These are phyloP conservation scores for Herpotrichia juniperi DNA, from an alignment of 2,329 filamentous ascomycete species.

Conservation along the genomic window DNA sequence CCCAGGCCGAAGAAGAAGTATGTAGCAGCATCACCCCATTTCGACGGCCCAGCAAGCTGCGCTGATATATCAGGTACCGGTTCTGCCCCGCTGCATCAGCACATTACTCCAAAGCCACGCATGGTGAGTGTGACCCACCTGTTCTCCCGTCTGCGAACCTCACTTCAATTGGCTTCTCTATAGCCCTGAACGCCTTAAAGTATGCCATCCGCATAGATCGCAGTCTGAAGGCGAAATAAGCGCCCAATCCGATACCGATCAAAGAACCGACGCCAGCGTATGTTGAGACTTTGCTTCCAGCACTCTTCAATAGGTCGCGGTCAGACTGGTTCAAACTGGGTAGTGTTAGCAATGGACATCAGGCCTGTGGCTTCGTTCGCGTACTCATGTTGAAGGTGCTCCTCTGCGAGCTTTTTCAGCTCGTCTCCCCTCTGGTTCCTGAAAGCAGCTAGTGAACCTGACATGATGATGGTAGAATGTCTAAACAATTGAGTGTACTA, in stretches of 20 bases:
- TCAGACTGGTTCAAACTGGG: slow-evolving; percentile 59
- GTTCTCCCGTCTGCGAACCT: slow-evolving; percentile 66
- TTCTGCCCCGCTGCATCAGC: slow-evolving; percentile 50
- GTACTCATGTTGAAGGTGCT: slow-evolving; percentile 23
- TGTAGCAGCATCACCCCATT: slow-evolving; percentile 65
- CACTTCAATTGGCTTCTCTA: slow-evolving; percentile 67
- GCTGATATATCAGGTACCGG: slow-evolving; percentile 66
- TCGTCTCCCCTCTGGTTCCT: slow-evolving; percentile 14
- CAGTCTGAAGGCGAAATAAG: slow-evolving; percentile 60
- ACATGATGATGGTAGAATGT: slow-evolving; percentile 2
- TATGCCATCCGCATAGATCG: slow-evolving; percentile 62
- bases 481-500: background rate
- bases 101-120: background rate
- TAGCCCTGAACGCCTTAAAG: slow-evolving; percentile 66
- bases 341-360: slow-evolving; percentile 8
- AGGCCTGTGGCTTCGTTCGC: background rate
- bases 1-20: slow-evolving; percentile 68
- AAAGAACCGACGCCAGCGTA: slow-evolving; percentile 65
- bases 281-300: slow-evolving; percentile 60
- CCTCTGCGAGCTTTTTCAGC: slow-evolving; percentile 20
- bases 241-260: slow-evolving; percentile 64
- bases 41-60: slow-evolving; percentile 60
- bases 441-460: slow-evolving; percentile 20
- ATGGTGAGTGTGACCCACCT: slow-evolving; percentile 44
- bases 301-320: slow-evolving; percentile 62